A percentile compares a stretch with the other conserved stretches of the same genome.
Evolutionary conservation across 306 rosid species (phyloP).

Genomic region (Castanospermum australe): DNA sequence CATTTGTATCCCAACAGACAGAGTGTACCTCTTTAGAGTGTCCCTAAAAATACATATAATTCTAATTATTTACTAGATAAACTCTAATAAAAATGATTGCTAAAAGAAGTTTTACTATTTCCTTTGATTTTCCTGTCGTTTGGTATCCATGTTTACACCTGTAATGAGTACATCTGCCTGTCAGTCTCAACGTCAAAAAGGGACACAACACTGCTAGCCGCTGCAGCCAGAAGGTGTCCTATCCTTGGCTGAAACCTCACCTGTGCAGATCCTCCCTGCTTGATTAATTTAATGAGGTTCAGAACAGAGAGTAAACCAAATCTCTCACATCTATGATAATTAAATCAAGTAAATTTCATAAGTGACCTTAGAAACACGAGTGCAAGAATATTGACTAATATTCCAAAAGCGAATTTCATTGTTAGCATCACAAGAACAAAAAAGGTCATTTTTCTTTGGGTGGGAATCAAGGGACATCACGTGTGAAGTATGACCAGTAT

Average conservation of each 20-base stretch:
- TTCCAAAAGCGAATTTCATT: conserved; percentile 90
- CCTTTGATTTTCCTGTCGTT: background rate
- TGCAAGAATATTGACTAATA: conserved; percentile 51
- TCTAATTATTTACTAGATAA: conserved; percentile 26
- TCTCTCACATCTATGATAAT: conserved; percentile 24
- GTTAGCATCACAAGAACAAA: conserved; percentile 89
- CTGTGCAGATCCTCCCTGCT: conserved; percentile 84
- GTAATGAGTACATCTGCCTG: conserved; percentile 63
- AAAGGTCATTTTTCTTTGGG: conserved; percentile 82
- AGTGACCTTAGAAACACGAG: conserved; percentile 71
- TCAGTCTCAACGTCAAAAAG: conserved; percentile 83
- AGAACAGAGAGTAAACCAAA: conserved; percentile 35
- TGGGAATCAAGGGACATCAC: conserved; percentile 93
- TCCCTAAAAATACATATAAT: conserved; percentile 51
- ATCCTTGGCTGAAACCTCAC: conserved; percentile 89
- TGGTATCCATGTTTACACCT: conserved; percentile 43
- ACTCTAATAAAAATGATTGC: background rate
- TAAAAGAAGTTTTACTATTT: background rate
- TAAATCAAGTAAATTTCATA: conserved; percentile 9
- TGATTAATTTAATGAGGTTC: conserved; percentile 35
- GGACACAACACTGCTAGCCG: conserved; percentile 69
- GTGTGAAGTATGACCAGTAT: conserved; percentile 64
- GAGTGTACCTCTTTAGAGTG: conserved; percentile 65
- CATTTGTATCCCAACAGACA: conserved; percentile 79
- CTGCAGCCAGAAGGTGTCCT: conserved; percentile 78